Percentiles rank a stretch among this genome's conserved stretches.
Conservation (phyloP, 1,284 basidiomycete species). For the Ganoderma leucocontextum region DNA sequence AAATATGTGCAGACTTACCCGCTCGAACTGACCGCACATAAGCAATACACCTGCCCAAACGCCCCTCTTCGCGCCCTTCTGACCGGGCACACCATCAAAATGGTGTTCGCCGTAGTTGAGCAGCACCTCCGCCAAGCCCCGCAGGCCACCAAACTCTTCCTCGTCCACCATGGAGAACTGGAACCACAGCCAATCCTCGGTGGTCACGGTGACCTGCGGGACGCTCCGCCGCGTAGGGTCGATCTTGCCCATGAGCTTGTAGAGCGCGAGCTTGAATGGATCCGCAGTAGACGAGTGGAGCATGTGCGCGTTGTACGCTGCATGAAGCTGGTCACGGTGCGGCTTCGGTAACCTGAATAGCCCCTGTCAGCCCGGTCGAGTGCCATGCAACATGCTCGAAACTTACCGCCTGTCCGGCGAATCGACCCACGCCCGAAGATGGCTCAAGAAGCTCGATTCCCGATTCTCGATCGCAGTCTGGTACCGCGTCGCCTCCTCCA, state of each 20-base stretch:
- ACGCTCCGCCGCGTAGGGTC: constrained; percentile 87
- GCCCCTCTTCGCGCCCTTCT: constrained; percentile 65
- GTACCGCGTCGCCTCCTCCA: constrained; percentile 78
- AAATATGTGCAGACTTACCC: constrained; percentile 57
- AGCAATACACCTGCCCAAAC: constrained; percentile 93
- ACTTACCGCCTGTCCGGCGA: constrained; percentile 79
- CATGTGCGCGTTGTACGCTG: constrained; percentile 94
- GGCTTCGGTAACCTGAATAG: constrained; percentile 74
- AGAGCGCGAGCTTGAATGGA: constrained; percentile 95
- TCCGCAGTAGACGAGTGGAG: constrained; percentile 86
- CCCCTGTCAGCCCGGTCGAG: neutral
- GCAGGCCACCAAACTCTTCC: constrained; percentile 82
- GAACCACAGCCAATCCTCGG: constrained; percentile 99
- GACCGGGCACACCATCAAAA: constrained; percentile 78
- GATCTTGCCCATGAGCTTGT: constrained; percentile 94
- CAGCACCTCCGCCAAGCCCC: constrained; percentile 83
- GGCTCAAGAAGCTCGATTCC: constrained; percentile 86
- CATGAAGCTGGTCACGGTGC: constrained; percentile 86
- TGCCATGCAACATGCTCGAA: neutral
- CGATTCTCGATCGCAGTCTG: constrained; percentile 81
- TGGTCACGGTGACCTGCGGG: constrained; percentile 87
- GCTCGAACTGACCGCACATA: constrained; percentile 94
- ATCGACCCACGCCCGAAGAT: constrained; percentile 90
- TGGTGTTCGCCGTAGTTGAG: constrained; percentile 91
- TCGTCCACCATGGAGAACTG: constrained; percentile 92